Conservation (phyloP, 2,329 filamentous ascomycete species). For the Paramyrothecium sp. region DNA sequence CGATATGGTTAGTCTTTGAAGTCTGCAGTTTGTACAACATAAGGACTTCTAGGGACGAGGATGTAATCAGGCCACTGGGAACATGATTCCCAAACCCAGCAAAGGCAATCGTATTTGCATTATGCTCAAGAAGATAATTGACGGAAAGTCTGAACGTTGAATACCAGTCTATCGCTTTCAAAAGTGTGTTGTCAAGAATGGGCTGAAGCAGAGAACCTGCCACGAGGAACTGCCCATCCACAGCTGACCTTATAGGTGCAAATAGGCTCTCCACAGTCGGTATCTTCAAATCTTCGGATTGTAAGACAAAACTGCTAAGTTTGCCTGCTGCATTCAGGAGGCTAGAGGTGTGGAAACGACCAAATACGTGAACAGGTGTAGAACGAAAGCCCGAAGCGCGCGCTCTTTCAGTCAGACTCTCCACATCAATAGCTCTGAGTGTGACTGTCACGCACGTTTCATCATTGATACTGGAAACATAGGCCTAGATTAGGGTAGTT, state of each 20-base stretch:
- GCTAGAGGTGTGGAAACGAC: neutral
- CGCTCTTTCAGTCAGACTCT: neutral
- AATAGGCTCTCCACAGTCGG: neutral
- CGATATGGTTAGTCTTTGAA: neutral
- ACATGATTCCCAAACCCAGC: neutral
- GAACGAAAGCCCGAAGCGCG: neutral
- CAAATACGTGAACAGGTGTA: neutral
- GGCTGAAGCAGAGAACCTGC: neutral
- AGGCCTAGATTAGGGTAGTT: neutral
- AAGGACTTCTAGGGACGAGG: neutral
- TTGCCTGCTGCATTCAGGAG: neutral
- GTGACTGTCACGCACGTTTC: neutral
- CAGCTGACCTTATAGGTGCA: neutral
- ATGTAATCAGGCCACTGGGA: neutral
- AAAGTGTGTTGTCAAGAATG: neutral
- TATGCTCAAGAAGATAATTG: neutral
- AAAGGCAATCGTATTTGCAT: neutral
- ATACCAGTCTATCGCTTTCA: neutral
- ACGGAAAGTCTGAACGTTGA: neutral
- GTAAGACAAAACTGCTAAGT: neutral
- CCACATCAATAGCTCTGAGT: neutral
- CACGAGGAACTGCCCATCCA: neutral
- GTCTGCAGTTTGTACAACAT: neutral
- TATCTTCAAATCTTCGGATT: neutral
- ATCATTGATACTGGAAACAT: neutral